A percentile compares a stretch with the other conserved stretches of the same genome.
phyloP scores from a whole-genome alignment of 2,329 filamentous ascomycete genomes.

The Arthrinium puccinioides region DNA sequence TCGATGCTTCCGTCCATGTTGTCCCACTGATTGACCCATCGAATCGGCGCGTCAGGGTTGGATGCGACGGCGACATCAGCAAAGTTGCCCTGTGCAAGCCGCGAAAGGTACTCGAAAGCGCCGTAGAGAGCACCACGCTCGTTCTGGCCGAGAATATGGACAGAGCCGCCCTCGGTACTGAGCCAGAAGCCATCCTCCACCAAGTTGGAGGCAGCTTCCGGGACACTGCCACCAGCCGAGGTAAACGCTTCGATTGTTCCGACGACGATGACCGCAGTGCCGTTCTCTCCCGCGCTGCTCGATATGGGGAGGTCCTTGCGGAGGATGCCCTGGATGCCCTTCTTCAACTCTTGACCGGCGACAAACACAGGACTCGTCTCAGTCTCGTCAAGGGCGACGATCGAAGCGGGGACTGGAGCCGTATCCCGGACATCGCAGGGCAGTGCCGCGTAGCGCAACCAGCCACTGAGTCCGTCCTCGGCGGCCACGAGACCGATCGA shows the following conservation, averaged over 20 bases:
- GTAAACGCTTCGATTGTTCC: conserved; percentile 39
- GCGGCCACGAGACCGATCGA: conserved; percentile 18
- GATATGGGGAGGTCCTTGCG: conserved; percentile 34
- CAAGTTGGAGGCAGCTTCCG: conserved; percentile 21
- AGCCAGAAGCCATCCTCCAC: conserved; percentile 58
- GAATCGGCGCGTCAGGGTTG: conserved; percentile 40
- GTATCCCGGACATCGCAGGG: conserved; percentile 28
- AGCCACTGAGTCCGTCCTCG: conserved; percentile 42
- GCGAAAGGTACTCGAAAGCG: conserved; percentile 60
- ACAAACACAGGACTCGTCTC: conserved; percentile 48
- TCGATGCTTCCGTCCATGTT: conserved; percentile 63
- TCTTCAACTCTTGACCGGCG: conserved; percentile 51
- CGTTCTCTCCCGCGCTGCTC: conserved; percentile 6
- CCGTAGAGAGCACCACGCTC: conserved; percentile 63
- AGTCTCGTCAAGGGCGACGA: conserved; percentile 48
- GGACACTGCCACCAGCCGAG: conserved; percentile 22
- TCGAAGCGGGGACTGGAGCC: conserved; percentile 34
- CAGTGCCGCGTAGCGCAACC: conserved; percentile 46
- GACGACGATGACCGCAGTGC: conserved; percentile 35
- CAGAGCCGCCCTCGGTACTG: conserved; percentile 32
- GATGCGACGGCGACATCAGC: conserved; percentile 46
- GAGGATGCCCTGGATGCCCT: conserved; percentile 50
- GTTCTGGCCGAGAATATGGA: conserved; percentile 57
- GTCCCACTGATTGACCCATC: conserved; percentile 71
- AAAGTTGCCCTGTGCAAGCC: conserved; percentile 34